Evolutionary conservation across 2,329 filamentous ascomycete species (phyloP).

Genomic region (Cercospora brassicicola): DNA sequence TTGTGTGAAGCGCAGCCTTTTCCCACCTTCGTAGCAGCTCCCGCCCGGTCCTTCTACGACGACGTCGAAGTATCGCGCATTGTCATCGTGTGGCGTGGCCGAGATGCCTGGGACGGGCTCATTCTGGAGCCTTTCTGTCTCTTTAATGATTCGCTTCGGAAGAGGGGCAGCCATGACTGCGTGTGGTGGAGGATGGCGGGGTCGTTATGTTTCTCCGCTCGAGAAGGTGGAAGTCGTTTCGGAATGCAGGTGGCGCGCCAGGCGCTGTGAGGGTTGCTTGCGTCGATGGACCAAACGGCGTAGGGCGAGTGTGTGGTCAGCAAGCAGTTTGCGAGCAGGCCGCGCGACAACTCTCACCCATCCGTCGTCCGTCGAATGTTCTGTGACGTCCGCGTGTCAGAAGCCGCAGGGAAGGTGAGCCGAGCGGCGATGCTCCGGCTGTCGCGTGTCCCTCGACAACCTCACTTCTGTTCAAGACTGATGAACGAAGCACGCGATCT

Average conservation of each 20-base stretch:
- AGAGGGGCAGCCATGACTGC: slow-evolving; percentile 60
- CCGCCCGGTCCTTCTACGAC: slow-evolving; percentile 89
- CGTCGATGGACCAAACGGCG: not conserved
- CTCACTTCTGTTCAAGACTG: not conserved
- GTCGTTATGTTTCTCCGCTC: not conserved
- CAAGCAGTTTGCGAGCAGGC: not conserved
- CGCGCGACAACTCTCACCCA: not conserved
- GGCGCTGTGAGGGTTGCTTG: not conserved
- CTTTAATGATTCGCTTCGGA: slow-evolving; percentile 96
- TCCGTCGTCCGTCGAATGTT: not conserved
- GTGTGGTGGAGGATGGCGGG: not conserved
- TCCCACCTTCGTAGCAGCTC: slow-evolving; percentile 88
- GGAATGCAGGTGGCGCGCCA: not conserved
- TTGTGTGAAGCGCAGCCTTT: not conserved
- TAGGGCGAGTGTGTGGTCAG: not conserved
- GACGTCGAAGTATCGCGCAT: slow-evolving; percentile 97
- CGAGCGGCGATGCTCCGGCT: not conserved
- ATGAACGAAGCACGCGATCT: not conserved
- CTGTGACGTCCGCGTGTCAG: not conserved
- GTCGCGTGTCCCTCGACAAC: not conserved
- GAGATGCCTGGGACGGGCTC: slow-evolving; percentile 97
- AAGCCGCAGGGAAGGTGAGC: not conserved
- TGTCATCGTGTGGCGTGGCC: slow-evolving; percentile 92
- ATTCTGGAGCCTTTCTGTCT: slow-evolving; percentile 94
- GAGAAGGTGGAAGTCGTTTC: not conserved